Evolutionary conservation across 1,284 basidiomycete species (phyloP).

Genomic region (Puccinia polysora): DNA sequence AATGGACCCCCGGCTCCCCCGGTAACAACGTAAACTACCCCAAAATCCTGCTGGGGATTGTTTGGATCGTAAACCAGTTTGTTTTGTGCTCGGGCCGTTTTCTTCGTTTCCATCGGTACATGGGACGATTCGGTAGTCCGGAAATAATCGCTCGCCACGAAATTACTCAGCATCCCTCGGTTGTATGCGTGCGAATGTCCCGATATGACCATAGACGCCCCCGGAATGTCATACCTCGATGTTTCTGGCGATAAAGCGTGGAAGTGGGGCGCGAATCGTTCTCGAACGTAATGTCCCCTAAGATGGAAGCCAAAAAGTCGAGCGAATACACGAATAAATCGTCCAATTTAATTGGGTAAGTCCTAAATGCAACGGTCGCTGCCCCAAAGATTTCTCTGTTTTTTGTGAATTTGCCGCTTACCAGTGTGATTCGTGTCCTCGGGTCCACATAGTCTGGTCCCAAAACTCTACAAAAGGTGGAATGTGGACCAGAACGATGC

Average conservation of each 20-base stretch:
- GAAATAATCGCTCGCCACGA: slow-evolving; percentile 43
- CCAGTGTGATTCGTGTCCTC: slow-evolving; percentile 46
- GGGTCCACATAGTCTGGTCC: slow-evolving; percentile 46
- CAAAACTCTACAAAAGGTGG: slow-evolving; percentile 49
- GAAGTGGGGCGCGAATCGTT: slow-evolving; percentile 45
- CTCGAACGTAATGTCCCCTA: slow-evolving; percentile 48
- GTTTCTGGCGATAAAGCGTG: slow-evolving; percentile 28
- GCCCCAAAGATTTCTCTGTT: not conserved
- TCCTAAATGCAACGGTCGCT: too few relatives aligned
- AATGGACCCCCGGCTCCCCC: slow-evolving; percentile 48
- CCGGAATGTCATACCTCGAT: slow-evolving; percentile 11
- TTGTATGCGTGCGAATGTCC: slow-evolving; percentile 49
- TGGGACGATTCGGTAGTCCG: slow-evolving; percentile 6
- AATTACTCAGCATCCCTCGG: slow-evolving; percentile 46
- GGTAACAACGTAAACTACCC: slow-evolving; percentile 44
- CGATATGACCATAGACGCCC: slow-evolving; percentile 46
- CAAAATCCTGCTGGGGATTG: slow-evolving; percentile 37
- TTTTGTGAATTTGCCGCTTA: slow-evolving; percentile 28
- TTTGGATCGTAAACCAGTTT: slow-evolving; percentile 21
- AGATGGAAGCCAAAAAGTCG: not conserved
- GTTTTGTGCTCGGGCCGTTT: slow-evolving; percentile 39
- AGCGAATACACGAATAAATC: not conserved
- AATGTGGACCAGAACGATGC: slow-evolving; percentile 47
- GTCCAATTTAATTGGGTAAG: not conserved
- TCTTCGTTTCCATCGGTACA: slow-evolving; percentile 18